Evolutionary conservation across 202 grass and related monocot species (phyloP).

Genomic region (Zizania palustris): DNA sequence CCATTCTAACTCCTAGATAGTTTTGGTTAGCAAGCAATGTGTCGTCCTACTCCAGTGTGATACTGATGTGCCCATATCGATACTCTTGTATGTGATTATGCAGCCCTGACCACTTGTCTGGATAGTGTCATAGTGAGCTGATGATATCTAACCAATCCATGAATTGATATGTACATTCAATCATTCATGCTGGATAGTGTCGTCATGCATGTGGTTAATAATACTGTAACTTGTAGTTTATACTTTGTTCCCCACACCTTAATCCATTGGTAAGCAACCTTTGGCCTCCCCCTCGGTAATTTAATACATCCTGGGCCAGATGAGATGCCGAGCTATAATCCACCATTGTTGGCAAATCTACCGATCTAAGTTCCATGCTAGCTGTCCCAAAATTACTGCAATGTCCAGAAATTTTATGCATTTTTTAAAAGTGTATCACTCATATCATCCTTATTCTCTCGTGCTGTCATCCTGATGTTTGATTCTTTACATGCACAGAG

Average conservation of each 20-base stretch:
- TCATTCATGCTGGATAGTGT: constrained; percentile 1
- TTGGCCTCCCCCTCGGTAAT: not conserved
- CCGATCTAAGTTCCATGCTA: not conserved
- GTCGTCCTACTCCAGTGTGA: not conserved
- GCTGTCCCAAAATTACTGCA: not conserved
- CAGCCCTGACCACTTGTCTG: not conserved
- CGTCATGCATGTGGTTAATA: not conserved
- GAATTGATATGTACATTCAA: not conserved
- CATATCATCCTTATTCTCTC: not conserved
- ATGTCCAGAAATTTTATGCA: not conserved
- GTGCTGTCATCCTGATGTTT: constrained; percentile 11
- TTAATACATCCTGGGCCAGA: not conserved
- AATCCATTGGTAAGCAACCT: not conserved
- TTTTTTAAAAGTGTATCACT: not conserved
- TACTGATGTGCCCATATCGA: not conserved
- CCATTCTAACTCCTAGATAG: not conserved
- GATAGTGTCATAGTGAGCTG: not conserved
- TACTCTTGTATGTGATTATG: not conserved
- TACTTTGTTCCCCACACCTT: not conserved
- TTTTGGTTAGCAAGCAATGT: not conserved
- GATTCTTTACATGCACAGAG: constrained; percentile 56
- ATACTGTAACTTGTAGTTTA: not conserved
- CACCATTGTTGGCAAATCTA: not conserved
- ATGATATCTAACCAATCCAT: not conserved
- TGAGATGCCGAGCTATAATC: not conserved